Conservation (phyloP, 2,329 filamentous ascomycete genomes). For the Gnomoniopsis smithogilvyi region DNA sequence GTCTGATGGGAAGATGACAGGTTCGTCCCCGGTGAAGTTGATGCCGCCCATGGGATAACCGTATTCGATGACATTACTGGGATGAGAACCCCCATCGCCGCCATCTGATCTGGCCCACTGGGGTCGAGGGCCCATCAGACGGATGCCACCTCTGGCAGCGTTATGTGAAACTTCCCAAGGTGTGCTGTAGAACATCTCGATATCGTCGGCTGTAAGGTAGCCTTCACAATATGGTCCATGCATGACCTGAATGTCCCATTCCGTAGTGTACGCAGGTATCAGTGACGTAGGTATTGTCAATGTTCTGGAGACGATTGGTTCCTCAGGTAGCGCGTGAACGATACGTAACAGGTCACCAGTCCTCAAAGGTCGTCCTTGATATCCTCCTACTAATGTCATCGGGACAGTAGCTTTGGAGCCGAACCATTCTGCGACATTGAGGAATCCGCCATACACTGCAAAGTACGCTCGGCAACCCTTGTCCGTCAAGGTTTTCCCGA, state of each 20-base stretch:
- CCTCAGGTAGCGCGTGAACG: slow-evolving; percentile 21
- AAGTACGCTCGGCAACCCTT: slow-evolving; percentile 57
- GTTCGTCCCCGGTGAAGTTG: slow-evolving; percentile 61
- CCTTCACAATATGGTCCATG: slow-evolving; percentile 54
- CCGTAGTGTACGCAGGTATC: slow-evolving; percentile 43
- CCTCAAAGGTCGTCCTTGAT: slow-evolving; percentile 52
- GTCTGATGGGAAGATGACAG: slow-evolving; percentile 58
- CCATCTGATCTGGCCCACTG: slow-evolving; percentile 58
- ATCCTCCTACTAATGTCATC: slow-evolving; percentile 52
- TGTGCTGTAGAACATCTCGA: slow-evolving; percentile 54
- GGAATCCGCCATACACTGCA: slow-evolving; percentile 39
- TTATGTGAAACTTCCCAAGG: slow-evolving; percentile 62
- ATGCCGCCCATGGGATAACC: slow-evolving; percentile 56
- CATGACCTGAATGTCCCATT: slow-evolving; percentile 53
- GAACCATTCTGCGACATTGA: slow-evolving; percentile 50
- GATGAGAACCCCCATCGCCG: slow-evolving; percentile 62
- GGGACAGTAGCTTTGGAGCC: slow-evolving; percentile 55
- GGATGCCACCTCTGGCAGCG: slow-evolving; percentile 56
- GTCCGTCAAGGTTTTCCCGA: slow-evolving; percentile 46
- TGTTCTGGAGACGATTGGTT: slow-evolving; percentile 29
- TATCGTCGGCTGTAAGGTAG: slow-evolving; percentile 47
- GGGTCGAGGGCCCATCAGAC: slow-evolving; percentile 55
- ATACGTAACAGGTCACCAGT: slow-evolving; percentile 51
- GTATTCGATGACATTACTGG: slow-evolving; percentile 56
- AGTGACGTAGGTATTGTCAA: slow-evolving; percentile 38